A percentile compares a stretch with the other conserved stretches of the same genome.
These are phyloP conservation scores for Phytopythium ostracodes DNA, from an alignment of 352 stramenopile genomes.

Conservation along the genomic window DNA sequence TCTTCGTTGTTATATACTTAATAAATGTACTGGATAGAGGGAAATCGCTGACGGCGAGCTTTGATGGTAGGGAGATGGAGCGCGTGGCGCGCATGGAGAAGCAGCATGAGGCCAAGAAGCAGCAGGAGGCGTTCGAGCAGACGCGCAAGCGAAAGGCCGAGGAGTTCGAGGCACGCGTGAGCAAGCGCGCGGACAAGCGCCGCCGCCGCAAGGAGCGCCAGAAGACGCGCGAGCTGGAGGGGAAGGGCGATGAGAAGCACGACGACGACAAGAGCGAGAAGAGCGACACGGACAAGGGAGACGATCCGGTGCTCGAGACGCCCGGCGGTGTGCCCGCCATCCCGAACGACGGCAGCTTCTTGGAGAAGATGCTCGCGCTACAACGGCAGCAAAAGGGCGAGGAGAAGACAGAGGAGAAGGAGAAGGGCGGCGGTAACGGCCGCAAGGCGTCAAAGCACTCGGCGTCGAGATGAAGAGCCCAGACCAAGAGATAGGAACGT, in stretches of 20 bases:
- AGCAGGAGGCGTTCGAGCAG: slow-evolving; percentile 61
- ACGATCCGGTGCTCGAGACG: slow-evolving; percentile 37
- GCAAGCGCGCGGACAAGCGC: slow-evolving; percentile 77
- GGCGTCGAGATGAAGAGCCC: not conserved
- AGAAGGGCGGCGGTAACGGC: not conserved
- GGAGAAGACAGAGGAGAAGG: slow-evolving; percentile 6
- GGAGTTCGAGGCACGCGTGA: slow-evolving; percentile 62
- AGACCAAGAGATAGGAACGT: not conserved
- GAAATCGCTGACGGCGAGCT: too few species aligned
- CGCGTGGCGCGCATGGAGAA: slow-evolving; percentile 89
- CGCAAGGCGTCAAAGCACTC: not conserved
- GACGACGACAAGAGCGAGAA: slow-evolving; percentile 6
- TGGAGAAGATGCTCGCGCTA: slow-evolving; percentile 65
- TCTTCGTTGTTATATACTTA: not conserved
- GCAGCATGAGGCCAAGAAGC: slow-evolving; percentile 59
- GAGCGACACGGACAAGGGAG: slow-evolving; percentile 12
- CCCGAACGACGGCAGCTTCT: slow-evolving; percentile 76
- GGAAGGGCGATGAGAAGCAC: slow-evolving; percentile 13
- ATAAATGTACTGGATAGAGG: too few species aligned
- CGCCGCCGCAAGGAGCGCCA: slow-evolving; percentile 68
- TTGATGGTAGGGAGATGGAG: slow-evolving; percentile 81
- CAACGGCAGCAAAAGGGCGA: slow-evolving; percentile 23
- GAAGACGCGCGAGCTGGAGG: slow-evolving; percentile 39
- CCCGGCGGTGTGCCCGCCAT: slow-evolving; percentile 73
- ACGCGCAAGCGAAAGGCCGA: slow-evolving; percentile 60